Percentiles rank a stretch among this genome's conserved stretches.
These are phyloP conservation scores for Oryza meridionalis DNA, from an alignment of 176 grass and related monocot genomes.

Conservation along the genomic window DNA sequence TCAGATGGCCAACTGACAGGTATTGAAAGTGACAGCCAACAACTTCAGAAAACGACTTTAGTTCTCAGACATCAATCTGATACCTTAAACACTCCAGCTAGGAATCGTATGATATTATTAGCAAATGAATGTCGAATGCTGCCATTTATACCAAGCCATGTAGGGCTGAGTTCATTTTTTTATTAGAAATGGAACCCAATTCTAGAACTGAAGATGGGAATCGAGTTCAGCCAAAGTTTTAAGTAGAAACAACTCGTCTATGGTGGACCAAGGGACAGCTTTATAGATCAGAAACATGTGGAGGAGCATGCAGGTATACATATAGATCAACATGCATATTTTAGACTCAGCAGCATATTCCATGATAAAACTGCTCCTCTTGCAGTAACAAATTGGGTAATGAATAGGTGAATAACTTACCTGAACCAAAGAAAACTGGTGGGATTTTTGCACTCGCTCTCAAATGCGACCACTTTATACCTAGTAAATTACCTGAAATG, in stretches of 20 bases:
- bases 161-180: background rate
- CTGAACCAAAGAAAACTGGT: background rate
- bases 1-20: background rate
- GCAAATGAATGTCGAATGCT: background rate
- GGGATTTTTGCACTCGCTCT: background rate
- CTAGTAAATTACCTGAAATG: background rate
- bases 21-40: background rate
- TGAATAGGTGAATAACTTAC: background rate
- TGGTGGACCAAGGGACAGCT: background rate
- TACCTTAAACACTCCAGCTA: background rate
- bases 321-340: background rate
- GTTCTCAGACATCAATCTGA: background rate
- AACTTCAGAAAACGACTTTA: background rate
- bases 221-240: background rate
- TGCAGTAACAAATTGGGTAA: background rate
- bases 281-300: background rate
- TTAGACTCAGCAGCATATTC: background rate
- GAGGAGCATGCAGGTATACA: background rate
- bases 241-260: background rate
- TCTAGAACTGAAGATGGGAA: background rate
- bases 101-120: background rate
- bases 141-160: background rate
- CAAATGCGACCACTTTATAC: background rate
- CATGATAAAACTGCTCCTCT: background rate
- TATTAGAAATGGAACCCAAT: constrained; percentile 4